phyloP scores from a whole-genome alignment of 495 filamentous ascomycete species.

The Penicillium herquei region DNA sequence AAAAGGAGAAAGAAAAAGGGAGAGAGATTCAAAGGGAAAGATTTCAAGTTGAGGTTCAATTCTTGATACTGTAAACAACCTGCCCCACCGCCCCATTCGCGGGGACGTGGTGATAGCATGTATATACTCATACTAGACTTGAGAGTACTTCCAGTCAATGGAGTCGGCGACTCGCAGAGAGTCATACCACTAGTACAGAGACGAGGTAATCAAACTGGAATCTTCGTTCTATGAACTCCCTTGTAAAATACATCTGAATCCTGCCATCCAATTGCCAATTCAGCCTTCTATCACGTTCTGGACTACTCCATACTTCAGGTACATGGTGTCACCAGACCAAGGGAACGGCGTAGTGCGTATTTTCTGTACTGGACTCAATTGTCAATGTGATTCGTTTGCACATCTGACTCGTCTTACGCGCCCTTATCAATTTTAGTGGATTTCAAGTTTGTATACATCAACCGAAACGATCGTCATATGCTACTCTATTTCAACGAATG shows the following conservation, averaged over 20 bases:
- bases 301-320: not conserved
- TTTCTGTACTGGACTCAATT: slow-evolving; percentile 1
- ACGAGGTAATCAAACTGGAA: too few species aligned
- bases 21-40: slow-evolving; percentile 27
- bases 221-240: too few species aligned
- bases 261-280: not conserved
- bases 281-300: not conserved
- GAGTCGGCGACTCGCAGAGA: too few species aligned
- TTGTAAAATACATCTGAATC: too few species aligned
- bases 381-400: not conserved
- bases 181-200: too few species aligned
- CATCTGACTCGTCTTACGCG: not conserved
- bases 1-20: slow-evolving; percentile 4
- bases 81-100: slow-evolving; percentile 9
- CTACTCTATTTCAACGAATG: slow-evolving; percentile 2
- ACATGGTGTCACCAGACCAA: slow-evolving; percentile 3
- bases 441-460: too few species aligned
- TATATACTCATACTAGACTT: too few species aligned
- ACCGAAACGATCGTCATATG: not conserved
- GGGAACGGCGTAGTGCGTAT: not conserved
- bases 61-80: slow-evolving; percentile 11
- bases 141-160: too few species aligned
- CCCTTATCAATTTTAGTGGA: not conserved
- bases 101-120: too few species aligned
- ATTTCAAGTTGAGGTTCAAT: slow-evolving; percentile 12